phyloP scores from a whole-genome alignment of 2,329 filamentous ascomycete genomes.

The Pseudogymnoascus sp. region DNA sequence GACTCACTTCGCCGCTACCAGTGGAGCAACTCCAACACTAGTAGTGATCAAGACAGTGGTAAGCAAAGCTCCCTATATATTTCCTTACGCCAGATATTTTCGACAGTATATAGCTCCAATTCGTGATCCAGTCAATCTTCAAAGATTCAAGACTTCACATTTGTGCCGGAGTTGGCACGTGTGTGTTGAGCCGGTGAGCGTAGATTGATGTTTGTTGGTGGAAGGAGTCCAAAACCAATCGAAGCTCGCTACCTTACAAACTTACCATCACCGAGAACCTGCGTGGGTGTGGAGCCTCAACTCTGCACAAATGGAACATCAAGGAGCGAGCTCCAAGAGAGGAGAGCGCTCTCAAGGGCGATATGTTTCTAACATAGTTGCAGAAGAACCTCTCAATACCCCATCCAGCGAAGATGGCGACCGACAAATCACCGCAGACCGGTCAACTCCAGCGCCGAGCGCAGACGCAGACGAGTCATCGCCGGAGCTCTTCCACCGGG shows the following conservation, averaged over 20 bases:
- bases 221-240: not conserved
- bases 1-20: not conserved
- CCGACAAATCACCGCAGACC: not conserved
- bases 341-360: not conserved
- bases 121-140: not conserved
- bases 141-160: not conserved
- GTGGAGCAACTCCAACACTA: constrained; percentile 5
- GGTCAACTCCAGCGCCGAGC: not conserved
- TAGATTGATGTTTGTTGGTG: not conserved
- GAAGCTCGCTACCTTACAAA: constrained; percentile 1
- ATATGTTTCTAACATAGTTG: not conserved
- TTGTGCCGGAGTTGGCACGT: not conserved
- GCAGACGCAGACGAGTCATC: constrained; percentile 12
- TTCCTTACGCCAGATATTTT: not conserved
- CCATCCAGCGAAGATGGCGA: not conserved
- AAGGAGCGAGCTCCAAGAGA: not conserved
- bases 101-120: not conserved
- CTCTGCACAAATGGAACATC: constrained; percentile 1
- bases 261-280: not conserved
- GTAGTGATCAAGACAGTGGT: constrained; percentile 1
- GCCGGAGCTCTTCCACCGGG: constrained; percentile 64
- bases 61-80: constrained; percentile 1
- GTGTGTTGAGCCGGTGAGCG: not conserved
- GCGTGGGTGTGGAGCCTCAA: not conserved
- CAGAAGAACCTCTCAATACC: not conserved